phyloP scores from a whole-genome alignment of 2,329 filamentous ascomycete genomes.

The Plectosphaerella cucumerina region DNA sequence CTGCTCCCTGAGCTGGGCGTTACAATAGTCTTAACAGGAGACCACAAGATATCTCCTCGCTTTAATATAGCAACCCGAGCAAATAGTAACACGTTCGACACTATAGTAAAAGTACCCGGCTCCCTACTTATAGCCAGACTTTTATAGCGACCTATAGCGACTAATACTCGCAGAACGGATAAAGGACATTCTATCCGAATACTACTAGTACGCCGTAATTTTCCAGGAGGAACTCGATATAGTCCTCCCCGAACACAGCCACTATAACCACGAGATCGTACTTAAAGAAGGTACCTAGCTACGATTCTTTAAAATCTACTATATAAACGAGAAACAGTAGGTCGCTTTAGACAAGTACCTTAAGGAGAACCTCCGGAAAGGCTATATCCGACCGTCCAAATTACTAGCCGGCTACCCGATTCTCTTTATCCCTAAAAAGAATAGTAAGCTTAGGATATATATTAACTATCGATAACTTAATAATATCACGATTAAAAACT shows the following conservation, averaged over 20 bases:
- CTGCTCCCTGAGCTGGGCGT: too few species aligned
- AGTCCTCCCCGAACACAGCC: background rate
- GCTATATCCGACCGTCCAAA: constrained; percentile 13
- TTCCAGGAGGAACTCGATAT: too few species aligned
- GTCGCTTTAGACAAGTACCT: background rate
- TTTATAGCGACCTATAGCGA: too few species aligned
- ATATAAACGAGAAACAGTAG: background rate
- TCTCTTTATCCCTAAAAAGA: constrained; percentile 25
- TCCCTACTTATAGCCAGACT: background rate
- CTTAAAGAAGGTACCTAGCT: background rate
- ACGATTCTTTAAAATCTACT: background rate
- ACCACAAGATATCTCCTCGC: too few species aligned
- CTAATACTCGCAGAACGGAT: too few species aligned
- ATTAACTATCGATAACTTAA: constrained; percentile 23
- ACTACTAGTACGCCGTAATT: too few species aligned
- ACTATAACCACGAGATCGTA: background rate
- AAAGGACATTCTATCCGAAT: too few species aligned
- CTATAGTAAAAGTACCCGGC: background rate
- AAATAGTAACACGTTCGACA: background rate
- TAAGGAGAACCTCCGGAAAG: constrained; percentile 7
- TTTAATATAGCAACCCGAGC: too few species aligned
- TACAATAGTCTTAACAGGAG: too few species aligned
- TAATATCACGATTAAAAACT: too few species aligned
- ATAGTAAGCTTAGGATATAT: constrained; percentile 21
- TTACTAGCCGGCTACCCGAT: constrained; percentile 16